Percentiles rank a stretch among this genome's conserved stretches.
These are phyloP conservation scores for Boeremia lycopersici DNA, from an alignment of 2,329 filamentous ascomycete genomes.

Conservation along the genomic window DNA sequence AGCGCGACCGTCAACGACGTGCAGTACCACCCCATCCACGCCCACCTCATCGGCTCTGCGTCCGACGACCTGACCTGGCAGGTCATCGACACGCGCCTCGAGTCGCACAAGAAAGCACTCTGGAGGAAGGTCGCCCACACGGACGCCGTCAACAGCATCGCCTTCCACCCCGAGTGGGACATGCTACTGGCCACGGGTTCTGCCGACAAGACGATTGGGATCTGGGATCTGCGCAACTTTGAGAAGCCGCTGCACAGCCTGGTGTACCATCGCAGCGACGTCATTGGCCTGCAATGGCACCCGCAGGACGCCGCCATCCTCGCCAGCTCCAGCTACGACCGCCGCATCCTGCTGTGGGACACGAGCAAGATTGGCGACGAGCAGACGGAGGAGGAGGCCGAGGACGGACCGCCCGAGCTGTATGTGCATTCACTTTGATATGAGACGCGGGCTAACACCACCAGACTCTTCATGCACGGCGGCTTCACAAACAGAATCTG, in stretches of 20 bases:
- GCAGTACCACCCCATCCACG: constrained; percentile 87
- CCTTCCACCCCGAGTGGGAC: constrained; percentile 93
- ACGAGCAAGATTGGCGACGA: constrained; percentile 90
- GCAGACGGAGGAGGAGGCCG: constrained; percentile 90
- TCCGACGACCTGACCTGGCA: constrained; percentile 95
- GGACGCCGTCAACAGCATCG: constrained; percentile 93
- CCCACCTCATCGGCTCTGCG: constrained; percentile 82
- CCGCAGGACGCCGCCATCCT: constrained; percentile 87
- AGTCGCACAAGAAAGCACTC: constrained; percentile 69
- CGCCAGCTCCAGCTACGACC: constrained; percentile 89
- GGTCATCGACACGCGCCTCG: constrained; percentile 82
- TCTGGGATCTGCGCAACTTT: constrained; percentile 94
- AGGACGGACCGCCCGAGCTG: constrained; percentile 94
- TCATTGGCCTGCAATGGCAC: constrained; percentile 94
- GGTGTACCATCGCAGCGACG: constrained; percentile 85
- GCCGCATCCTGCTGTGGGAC: constrained; percentile 96
- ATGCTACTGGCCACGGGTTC: constrained; percentile 90
- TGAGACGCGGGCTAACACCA: constrained; percentile 13
- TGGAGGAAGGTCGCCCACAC: constrained; percentile 77
- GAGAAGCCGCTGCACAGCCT: constrained; percentile 89
- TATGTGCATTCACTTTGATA: constrained; percentile 56
- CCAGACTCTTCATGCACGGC: constrained; percentile 94
- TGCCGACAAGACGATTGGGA: constrained; percentile 89
- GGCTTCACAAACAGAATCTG: constrained; percentile 96
- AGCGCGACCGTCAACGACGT: constrained; percentile 94